Base-by-base conservation (phyloP, 2,329 filamentous ascomycete genomes). In the Chalaropsis ovoidea region DNA sequence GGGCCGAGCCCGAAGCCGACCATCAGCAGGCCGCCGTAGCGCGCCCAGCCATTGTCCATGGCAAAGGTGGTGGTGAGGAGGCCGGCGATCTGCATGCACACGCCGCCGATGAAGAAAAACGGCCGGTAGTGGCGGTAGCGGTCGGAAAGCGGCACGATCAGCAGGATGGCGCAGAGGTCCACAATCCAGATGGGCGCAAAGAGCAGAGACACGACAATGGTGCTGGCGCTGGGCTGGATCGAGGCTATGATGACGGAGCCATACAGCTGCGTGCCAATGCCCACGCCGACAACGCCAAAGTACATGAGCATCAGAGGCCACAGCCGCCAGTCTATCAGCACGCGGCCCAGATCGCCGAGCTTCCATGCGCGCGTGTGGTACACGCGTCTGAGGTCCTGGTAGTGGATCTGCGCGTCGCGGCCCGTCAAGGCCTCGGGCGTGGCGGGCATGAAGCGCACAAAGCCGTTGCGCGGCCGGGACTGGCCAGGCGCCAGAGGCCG, bases 161-260 rank as follows among this genome's bases (percentile, higher is more conserved):
- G 79, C 61, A 96, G 80, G 71, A 96, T 96, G 43, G 90, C 89
- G 66, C 92, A 86, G 45, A 95, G 81, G 72, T 96, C 91, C 86
- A 91, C 90, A 70, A 96, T 87, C 91, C 91, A 96, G 72, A 96
- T 96, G 0, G 91, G 91, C 1, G 91, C 90, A 72, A 91, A 92
- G 35, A 96, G 80, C 71, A 96, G 77, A 76, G 88, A 93, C 68
- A 95, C 81, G 69, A 89, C 80, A 39, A 95, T 82, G 31, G 84
- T 84, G 2, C 83, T 89, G 67, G 95, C 85, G 0, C 77, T 76
- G 0, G 89, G 84, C 72, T 92, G 85, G 72, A 94, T 94, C 10
- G 85, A 83, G 17, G 83, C 81, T 71, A 96, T 94, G 71, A 96
- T 95, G 69, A 95, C 84, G 2, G 87, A 93, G 41, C 88, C 89